Conservation (phyloP, 495 filamentous ascomycete species). For the Polyplosphaeria fusca region DNA sequence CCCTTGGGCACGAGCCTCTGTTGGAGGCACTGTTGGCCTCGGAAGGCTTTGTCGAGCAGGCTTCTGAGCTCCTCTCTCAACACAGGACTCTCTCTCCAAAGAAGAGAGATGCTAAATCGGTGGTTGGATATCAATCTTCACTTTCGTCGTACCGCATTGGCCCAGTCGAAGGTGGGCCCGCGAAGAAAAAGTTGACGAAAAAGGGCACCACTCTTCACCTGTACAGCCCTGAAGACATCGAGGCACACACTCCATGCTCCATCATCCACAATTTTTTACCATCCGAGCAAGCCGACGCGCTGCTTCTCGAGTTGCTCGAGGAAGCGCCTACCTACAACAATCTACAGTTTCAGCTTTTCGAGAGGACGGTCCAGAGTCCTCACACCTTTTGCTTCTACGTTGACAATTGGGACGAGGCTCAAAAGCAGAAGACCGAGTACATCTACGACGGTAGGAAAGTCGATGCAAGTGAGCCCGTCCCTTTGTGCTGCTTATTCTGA, state of each 20-base stretch:
- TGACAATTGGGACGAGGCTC: constrained; percentile 56
- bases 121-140: constrained; percentile 36
- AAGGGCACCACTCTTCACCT: constrained; percentile 82
- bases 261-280: constrained; percentile 91
- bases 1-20: constrained; percentile 59
- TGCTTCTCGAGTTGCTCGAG: constrained; percentile 71
- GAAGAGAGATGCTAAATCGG: constrained; percentile 41
- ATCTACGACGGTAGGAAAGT: constrained; percentile 75
- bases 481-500: neutral
- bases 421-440: constrained; percentile 71
- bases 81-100: constrained; percentile 16
- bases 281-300: constrained; percentile 60
- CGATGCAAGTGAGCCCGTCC: constrained; percentile 42
- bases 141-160: constrained; percentile 30
- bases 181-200: constrained; percentile 53
- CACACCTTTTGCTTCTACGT: constrained; percentile 84
- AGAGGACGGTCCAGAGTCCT: constrained; percentile 73
- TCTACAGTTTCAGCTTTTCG: constrained; percentile 79
- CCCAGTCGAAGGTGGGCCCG: neutral
- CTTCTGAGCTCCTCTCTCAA: constrained; percentile 42
- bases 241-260: constrained; percentile 77
- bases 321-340: constrained; percentile 73
- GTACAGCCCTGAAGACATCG: constrained; percentile 73
- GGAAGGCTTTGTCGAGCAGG: constrained; percentile 70
- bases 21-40: constrained; percentile 75